A percentile compares a stretch with the other conserved stretches of the same genome.
Conservation (phyloP, 352 stramenopile genomes). For the Globisporangium paroecandrum region DNA sequence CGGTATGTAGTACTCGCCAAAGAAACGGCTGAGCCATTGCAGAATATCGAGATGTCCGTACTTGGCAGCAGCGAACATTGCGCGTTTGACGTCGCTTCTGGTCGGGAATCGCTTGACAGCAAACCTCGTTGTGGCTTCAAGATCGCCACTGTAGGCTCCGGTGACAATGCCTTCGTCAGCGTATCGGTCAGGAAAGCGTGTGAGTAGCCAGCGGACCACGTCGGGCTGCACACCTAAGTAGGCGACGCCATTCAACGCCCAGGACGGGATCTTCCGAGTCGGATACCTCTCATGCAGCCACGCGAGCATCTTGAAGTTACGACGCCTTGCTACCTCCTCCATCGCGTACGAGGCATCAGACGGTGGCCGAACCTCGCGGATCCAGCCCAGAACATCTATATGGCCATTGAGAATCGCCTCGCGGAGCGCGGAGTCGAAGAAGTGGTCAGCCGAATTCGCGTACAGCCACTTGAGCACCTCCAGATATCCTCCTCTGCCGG, state of each 20-base stretch:
- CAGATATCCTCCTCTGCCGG: not conserved
- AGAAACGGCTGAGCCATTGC: not conserved
- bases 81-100: not conserved
- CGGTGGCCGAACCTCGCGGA: not conserved
- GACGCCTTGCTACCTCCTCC: not conserved
- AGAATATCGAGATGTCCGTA: not conserved
- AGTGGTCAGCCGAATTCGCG: not conserved
- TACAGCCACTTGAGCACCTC: not conserved
- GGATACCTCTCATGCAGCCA: constrained; percentile 1
- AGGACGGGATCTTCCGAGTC: not conserved
- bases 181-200: not conserved
- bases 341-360: not conserved
- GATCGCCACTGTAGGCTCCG: not conserved
- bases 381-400: not conserved
- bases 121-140: not conserved
- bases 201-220: not conserved
- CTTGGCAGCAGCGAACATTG: not conserved
- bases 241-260: not conserved
- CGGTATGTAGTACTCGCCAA: not conserved
- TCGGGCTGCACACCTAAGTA: not conserved
- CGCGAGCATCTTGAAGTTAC: not conserved
- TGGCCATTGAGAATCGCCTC: not conserved
- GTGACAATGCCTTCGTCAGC: not conserved
- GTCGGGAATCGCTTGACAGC: not conserved
- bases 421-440: not conserved